Evolutionary conservation across 2,329 filamentous ascomycete genomes (phyloP).

Genomic region (Cladosporium sp.): DNA sequence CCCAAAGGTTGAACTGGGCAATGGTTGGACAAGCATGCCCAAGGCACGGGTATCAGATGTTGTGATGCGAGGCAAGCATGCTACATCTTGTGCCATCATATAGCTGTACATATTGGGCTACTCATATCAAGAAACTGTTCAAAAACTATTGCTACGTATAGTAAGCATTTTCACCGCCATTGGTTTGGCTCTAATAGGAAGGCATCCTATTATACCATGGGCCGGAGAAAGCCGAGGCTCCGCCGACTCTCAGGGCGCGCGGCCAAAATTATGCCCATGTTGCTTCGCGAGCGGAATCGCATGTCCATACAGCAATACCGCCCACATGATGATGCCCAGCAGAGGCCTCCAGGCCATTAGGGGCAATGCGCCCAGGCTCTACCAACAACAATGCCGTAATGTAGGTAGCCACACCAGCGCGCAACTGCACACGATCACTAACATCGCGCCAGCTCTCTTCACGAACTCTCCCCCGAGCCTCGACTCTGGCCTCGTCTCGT

Average conservation of each 20-base stretch:
- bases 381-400: slow-evolving; percentile 25
- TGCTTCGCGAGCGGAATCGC: neutral
- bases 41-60: neutral
- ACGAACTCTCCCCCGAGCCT: slow-evolving; percentile 12
- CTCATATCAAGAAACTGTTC: no score
- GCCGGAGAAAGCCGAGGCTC: neutral
- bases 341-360: slow-evolving; percentile 40
- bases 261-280: neutral
- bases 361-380: slow-evolving; percentile 21
- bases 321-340: slow-evolving; percentile 42
- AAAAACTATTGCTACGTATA: no score
- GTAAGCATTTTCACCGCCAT: no score
- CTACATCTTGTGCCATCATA: neutral
- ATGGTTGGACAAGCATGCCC: neutral
- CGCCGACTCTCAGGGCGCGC: neutral
- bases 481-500: slow-evolving; percentile 3
- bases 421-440: neutral
- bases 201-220: neutral
- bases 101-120: neutral
- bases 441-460: slow-evolving; percentile 9
- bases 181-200: neutral
- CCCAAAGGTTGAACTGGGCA: neutral
- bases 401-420: slow-evolving; percentile 15
- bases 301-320: slow-evolving; percentile 6
- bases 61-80: neutral